phyloP scores from a whole-genome alignment of 192 early-diverging fungal genomes.

The Mortierella hygrophila region DNA sequence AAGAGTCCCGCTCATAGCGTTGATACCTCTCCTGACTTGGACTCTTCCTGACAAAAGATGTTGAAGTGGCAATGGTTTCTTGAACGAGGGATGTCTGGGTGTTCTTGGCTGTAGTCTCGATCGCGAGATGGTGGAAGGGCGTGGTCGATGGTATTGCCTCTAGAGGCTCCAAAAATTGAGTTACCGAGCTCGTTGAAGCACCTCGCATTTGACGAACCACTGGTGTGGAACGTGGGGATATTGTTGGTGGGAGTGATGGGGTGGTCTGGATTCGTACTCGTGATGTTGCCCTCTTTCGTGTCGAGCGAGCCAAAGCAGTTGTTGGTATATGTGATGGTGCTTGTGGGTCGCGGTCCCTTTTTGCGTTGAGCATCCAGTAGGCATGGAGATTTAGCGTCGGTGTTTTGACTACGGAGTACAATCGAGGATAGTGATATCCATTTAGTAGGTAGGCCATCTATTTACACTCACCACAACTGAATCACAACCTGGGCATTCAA shows the following conservation, averaged over 20 bases:
- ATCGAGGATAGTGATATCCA: neutral
- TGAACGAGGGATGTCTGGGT: neutral
- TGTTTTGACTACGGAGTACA: neutral
- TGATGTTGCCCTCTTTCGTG: neutral
- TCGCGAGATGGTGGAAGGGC: neutral
- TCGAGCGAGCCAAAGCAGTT: neutral
- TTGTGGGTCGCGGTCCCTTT: neutral
- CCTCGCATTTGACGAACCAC: neutral
- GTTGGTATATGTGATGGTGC: neutral
- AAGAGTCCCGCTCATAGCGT: neutral
- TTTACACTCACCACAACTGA: neutral
- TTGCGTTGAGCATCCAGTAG: slow-evolving; percentile 2
- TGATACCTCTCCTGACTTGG: neutral
- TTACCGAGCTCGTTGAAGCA: neutral
- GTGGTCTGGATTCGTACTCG: neutral
- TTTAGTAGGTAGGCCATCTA: neutral
- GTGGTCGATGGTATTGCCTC: neutral
- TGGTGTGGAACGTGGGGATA: neutral
- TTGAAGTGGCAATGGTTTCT: neutral
- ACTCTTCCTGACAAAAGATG: neutral
- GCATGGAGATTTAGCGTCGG: neutral
- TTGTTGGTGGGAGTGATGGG: neutral
- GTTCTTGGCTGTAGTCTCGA: neutral
- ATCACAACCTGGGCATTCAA: neutral
- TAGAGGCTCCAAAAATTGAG: neutral